A percentile compares a stretch with the other conserved stretches of the same genome.
Conservation (phyloP, 768 basidiomycete species). For the Termitomyces sp. region DNA sequence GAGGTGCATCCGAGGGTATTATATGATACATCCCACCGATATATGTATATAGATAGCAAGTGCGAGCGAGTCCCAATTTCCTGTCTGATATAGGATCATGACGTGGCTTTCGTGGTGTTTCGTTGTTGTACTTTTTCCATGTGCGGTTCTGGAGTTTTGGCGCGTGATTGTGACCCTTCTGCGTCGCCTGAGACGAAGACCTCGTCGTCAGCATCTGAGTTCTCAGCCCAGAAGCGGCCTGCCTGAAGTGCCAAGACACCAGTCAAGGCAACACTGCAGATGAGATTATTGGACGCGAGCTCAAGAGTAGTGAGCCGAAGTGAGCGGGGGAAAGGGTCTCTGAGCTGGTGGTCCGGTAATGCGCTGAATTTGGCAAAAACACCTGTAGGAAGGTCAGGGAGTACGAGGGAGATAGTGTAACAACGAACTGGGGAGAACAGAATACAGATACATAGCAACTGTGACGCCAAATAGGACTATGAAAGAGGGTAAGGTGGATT, state of each 20-base stretch:
- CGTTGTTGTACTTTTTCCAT: conserved; percentile 8
- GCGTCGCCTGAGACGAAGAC: conserved; percentile 26
- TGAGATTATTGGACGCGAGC: conserved; percentile 79
- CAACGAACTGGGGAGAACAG: conserved; percentile 75
- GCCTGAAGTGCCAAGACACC: conserved; percentile 85
- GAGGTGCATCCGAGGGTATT: conserved; percentile 15
- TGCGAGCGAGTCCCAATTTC: conserved; percentile 3
- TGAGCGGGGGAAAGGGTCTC: conserved; percentile 58
- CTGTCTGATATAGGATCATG: neutral
- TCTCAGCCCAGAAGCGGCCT: conserved; percentile 82
- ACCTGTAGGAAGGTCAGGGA: conserved; percentile 31
- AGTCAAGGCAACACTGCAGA: conserved; percentile 84
- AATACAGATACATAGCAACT: conserved; percentile 67
- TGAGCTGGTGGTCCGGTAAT: conserved; percentile 48
- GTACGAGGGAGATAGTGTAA: neutral
- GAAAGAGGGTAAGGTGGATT: conserved; percentile 1
- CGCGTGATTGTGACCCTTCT: conserved; percentile 24
- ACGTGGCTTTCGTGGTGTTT: neutral
- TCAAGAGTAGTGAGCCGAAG: conserved; percentile 68
- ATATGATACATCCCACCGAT: conserved; percentile 19
- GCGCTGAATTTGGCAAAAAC: conserved; percentile 56
- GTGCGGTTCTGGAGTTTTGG: conserved; percentile 29
- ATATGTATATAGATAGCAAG: conserved; percentile 15
- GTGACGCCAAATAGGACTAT: conserved; percentile 77
- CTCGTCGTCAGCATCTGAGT: conserved; percentile 59